Conservation (phyloP, 139 green algal genomes). For the Desmodesmus armatus region DNA sequence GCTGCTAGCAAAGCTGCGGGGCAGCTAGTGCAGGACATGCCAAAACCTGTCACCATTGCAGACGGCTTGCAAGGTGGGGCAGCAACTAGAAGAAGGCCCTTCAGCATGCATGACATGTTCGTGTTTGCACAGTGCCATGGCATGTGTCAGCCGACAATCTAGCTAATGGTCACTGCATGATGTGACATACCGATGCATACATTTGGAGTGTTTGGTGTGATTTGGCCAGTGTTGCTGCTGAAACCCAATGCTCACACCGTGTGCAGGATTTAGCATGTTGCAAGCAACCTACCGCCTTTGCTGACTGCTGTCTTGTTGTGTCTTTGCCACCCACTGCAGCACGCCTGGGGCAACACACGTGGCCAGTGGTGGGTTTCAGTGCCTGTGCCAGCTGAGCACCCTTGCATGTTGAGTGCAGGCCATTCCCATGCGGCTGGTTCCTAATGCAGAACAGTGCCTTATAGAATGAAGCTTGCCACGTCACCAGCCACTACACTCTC, state of each 20-base stretch:
- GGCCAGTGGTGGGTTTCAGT: too few species aligned
- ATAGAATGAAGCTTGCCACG: too few species aligned
- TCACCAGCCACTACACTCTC: too few species aligned
- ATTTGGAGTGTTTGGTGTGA: background rate
- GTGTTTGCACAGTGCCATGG: too few species aligned
- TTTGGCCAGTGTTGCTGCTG: background rate
- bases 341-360: slow-evolving; percentile 14
- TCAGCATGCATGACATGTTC: too few species aligned
- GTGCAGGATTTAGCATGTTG: background rate
- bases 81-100: too few species aligned
- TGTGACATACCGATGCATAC: background rate
- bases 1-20: slow-evolving; percentile 65
- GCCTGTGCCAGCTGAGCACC: too few species aligned
- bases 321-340: background rate
- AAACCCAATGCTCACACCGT: background rate
- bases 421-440: too few species aligned
- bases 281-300: background rate
- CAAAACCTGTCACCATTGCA: slow-evolving; percentile 79
- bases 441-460: too few species aligned
- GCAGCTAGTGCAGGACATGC: slow-evolving; percentile 58
- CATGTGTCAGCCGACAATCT: too few species aligned
- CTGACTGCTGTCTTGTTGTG: background rate
- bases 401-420: too few species aligned
- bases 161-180: too few species aligned
- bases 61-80: slow-evolving; percentile 78